Evolutionary conservation across 495 filamentous ascomycete genomes (phyloP).

Genomic region (Trypethelium eluteriae): DNA sequence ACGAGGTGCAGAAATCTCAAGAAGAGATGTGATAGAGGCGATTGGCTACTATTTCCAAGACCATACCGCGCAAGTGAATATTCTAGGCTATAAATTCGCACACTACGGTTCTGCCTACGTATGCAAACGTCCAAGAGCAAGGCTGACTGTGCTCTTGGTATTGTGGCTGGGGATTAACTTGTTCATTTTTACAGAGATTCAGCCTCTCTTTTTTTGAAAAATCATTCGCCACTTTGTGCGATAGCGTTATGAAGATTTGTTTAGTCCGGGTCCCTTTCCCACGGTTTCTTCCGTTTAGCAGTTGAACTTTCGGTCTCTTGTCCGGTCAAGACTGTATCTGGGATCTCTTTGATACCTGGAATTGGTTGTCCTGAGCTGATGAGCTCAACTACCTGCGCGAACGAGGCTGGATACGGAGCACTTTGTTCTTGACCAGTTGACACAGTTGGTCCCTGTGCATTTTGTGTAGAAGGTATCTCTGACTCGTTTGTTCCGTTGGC

Average conservation of each 20-base stretch:
- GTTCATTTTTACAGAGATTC: not conserved
- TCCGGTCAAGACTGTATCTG: constrained; percentile 66
- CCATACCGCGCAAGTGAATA: too few species aligned
- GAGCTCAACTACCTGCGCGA: constrained; percentile 81
- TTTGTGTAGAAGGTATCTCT: not conserved
- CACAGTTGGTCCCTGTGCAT: not conserved
- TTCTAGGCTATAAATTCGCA: too few species aligned
- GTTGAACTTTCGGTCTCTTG: constrained; percentile 48
- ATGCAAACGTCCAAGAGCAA: too few species aligned
- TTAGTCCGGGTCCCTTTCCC: constrained; percentile 49
- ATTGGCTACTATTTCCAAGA: too few species aligned
- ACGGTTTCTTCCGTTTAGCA: constrained; percentile 63
- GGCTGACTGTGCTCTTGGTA: too few species aligned
- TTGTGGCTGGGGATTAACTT: too few species aligned
- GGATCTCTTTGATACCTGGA: constrained; percentile 84
- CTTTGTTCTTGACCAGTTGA: not conserved
- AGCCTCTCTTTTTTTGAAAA: not conserved
- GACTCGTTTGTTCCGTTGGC: constrained; percentile 13
- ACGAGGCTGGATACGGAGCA: constrained; percentile 70
- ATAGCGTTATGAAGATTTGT: not conserved
- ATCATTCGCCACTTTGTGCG: not conserved
- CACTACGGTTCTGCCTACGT: too few species aligned
- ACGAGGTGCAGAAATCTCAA: too few species aligned
- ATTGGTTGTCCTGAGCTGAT: constrained; percentile 78
- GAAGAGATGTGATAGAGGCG: too few species aligned